phyloP scores from a whole-genome alignment of 75 land plant genomes.

The Cunninghamia lanceolata region DNA sequence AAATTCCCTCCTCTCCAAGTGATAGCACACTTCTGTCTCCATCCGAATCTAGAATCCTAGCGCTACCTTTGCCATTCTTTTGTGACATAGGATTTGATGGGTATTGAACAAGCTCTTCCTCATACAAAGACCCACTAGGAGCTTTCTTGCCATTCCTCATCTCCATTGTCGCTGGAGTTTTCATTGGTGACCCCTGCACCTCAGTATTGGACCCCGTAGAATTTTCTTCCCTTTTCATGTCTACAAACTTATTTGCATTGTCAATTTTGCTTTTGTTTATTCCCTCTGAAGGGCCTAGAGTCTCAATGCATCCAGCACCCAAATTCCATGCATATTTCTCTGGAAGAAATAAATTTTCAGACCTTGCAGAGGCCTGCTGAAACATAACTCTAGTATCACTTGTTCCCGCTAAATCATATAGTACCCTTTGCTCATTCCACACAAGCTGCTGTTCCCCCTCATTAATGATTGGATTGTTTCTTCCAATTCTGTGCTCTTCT shows the following conservation, averaged over 20 bases:
- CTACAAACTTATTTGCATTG: constrained; percentile 16
- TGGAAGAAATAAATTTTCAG: not conserved
- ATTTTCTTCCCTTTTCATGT: constrained; percentile 4
- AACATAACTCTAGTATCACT: not conserved
- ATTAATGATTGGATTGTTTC: constrained; percentile 11
- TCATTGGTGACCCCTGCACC: not conserved
- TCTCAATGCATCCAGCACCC: constrained; percentile 4
- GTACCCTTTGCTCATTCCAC: not conserved
- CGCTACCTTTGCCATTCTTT: not conserved
- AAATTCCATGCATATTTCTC: not conserved
- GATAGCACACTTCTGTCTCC: constrained; percentile 1
- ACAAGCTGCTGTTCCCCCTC: constrained; percentile 12
- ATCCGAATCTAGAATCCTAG: not conserved
- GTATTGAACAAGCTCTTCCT: not conserved
- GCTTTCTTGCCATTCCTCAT: not conserved
- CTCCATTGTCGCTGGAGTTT: not conserved
- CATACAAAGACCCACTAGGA: not conserved
- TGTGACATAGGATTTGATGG: not conserved
- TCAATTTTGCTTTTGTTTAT: not conserved
- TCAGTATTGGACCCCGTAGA: not conserved
- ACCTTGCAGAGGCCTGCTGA: constrained; percentile 8
- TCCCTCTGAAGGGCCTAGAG: not conserved
- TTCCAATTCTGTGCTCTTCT: constrained; percentile 20
- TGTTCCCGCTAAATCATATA: not conserved
- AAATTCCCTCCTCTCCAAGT: not conserved